These are phyloP conservation scores for Myrmaecium sp. DNA, from an alignment of 2,329 filamentous ascomycete genomes.

Conservation along the genomic window DNA sequence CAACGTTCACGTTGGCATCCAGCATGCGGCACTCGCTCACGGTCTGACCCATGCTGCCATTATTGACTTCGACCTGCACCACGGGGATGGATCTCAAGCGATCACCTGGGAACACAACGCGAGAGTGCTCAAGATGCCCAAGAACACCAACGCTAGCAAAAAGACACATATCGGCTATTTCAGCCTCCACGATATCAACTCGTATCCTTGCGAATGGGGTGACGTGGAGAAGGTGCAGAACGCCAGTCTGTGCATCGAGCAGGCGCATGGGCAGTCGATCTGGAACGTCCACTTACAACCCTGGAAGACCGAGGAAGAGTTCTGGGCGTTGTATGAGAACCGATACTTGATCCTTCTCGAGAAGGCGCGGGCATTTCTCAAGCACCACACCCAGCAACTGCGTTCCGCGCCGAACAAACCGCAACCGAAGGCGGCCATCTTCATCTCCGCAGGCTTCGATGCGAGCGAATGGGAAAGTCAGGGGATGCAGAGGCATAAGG, in stretches of 20 bases:
- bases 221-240: constrained; percentile 86
- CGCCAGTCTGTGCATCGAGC: constrained; percentile 85
- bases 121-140: constrained; percentile 44
- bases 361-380: constrained; percentile 66
- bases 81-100: constrained; percentile 60
- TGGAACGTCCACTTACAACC: constrained; percentile 92
- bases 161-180: constrained; percentile 88
- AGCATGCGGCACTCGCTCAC: constrained; percentile 69
- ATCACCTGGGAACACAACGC: constrained; percentile 86
- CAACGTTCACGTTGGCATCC: constrained; percentile 93
- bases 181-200: constrained; percentile 95
- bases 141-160: constrained; percentile 60
- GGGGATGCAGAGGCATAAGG: constrained; percentile 89
- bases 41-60: constrained; percentile 82
- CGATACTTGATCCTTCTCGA: constrained; percentile 63
- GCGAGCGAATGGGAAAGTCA: constrained; percentile 85
- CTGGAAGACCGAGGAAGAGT: constrained; percentile 69
- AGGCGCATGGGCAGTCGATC: constrained; percentile 80
- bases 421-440: constrained; percentile 68
- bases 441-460: constrained; percentile 91
- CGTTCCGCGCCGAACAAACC: constrained; percentile 38
- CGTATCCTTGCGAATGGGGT: constrained; percentile 89
- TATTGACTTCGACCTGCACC: constrained; percentile 25
- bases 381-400: constrained; percentile 50
- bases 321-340: constrained; percentile 73